These are phyloP conservation scores for Monosporascus sp. DNA, from an alignment of 2,329 filamentous ascomycete genomes.

Conservation along the genomic window DNA sequence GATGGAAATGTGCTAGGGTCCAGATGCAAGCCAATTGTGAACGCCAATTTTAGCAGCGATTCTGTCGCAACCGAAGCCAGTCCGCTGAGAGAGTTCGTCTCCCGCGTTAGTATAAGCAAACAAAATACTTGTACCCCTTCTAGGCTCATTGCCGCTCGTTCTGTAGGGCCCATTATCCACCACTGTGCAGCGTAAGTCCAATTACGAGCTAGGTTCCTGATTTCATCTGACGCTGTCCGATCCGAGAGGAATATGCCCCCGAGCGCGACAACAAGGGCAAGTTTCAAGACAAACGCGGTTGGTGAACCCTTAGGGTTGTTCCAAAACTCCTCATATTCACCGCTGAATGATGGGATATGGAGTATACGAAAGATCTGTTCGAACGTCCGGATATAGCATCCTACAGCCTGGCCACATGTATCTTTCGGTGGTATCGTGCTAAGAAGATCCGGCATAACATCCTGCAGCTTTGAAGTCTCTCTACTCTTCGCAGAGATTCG, in stretches of 20 bases:
- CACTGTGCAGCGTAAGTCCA: slow-evolving; percentile 24
- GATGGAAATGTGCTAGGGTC: slow-evolving; percentile 15
- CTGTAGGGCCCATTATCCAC: slow-evolving; percentile 23
- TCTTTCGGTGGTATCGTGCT: slow-evolving; percentile 10
- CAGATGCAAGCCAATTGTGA: slow-evolving; percentile 26
- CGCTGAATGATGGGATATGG: slow-evolving; percentile 17
- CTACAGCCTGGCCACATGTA: slow-evolving; percentile 13
- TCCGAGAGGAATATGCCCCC: slow-evolving; percentile 17
- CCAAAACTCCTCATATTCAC: slow-evolving; percentile 17
- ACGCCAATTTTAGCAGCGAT: slow-evolving; percentile 23
- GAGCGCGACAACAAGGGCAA: slow-evolving; percentile 20
- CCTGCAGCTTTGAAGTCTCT: slow-evolving; percentile 7
- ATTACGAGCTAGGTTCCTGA: slow-evolving; percentile 18
- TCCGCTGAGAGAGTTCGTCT: slow-evolving; percentile 17
- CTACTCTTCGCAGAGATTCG: slow-evolving; percentile 10
- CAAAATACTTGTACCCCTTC: slow-evolving; percentile 22
- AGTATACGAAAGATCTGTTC: slow-evolving; percentile 20
- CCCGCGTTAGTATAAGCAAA: slow-evolving; percentile 17
- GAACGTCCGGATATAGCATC: slow-evolving; percentile 18
- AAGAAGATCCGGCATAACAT: slow-evolving; percentile 8
- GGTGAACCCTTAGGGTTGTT: background rate
- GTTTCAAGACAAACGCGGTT: slow-evolving; percentile 13
- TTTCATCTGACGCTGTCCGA: slow-evolving; percentile 7
- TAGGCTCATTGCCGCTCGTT: slow-evolving; percentile 17
- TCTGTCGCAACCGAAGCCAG: slow-evolving; percentile 22